phyloP scores from a whole-genome alignment of 306 rosid genomes.

The Citrullus colocynthis region DNA sequence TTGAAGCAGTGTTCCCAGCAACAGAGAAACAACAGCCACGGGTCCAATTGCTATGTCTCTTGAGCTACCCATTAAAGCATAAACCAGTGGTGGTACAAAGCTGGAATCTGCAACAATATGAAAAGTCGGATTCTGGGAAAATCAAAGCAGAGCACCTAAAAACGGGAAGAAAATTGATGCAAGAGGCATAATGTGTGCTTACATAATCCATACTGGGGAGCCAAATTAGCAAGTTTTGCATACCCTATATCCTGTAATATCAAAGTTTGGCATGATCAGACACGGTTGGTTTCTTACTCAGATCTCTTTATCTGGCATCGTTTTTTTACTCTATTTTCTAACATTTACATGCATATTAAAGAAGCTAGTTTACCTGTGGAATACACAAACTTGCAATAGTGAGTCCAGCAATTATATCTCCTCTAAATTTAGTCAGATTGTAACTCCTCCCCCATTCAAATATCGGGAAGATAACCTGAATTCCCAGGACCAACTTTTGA shows the following conservation, averaged over 20 bases:
- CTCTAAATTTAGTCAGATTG: conserved; percentile 54
- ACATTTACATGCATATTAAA: neutral
- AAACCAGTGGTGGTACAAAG: conserved; percentile 88
- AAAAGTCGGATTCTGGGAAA: neutral
- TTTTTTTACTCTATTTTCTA: neutral
- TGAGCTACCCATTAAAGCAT: conserved; percentile 93
- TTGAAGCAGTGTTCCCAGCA: conserved; percentile 74
- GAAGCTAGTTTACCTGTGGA: conserved; percentile 62
- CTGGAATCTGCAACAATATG: conserved; percentile 55
- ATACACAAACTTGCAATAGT: conserved; percentile 98
- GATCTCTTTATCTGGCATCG: neutral
- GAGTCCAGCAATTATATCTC: conserved; percentile 74
- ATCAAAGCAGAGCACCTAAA: conserved; percentile 12
- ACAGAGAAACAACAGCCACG: conserved; percentile 88
- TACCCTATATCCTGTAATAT: conserved; percentile 75
- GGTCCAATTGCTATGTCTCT: conserved; percentile 97
- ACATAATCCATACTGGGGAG: conserved; percentile 87
- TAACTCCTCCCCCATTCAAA: conserved; percentile 64
- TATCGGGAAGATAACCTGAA: conserved; percentile 73
- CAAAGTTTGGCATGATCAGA: conserved; percentile 15
- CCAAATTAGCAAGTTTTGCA: conserved; percentile 76
- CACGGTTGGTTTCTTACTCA: neutral
- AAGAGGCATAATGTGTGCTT: conserved; percentile 17
- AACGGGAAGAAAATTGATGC: neutral
- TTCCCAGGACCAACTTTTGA: conserved; percentile 48